phyloP scores from a whole-genome alignment of 176 grass and related monocot genomes.

The Aegilops sharonensis region DNA sequence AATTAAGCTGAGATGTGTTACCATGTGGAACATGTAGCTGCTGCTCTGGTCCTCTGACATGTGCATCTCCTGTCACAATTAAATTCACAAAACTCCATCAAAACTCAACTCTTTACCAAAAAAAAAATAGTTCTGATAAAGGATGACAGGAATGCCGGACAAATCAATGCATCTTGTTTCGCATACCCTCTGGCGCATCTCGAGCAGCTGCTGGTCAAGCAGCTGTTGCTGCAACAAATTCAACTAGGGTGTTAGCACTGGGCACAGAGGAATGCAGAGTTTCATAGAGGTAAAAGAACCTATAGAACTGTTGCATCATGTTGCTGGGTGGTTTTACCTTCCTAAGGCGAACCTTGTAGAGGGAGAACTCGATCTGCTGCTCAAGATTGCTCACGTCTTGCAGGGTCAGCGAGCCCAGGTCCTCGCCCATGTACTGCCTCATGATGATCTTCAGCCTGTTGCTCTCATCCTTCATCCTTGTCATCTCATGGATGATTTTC shows the following conservation, averaged over 20 bases:
- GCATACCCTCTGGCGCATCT: conserved; percentile 54
- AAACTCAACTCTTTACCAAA: not conserved
- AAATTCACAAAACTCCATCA: not conserved
- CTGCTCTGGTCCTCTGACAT: conserved; percentile 39
- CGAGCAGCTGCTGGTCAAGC: conserved; percentile 51
- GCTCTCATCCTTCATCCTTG: conserved; percentile 68
- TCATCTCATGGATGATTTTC: conserved; percentile 69
- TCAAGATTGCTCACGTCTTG: conserved; percentile 59
- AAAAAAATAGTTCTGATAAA: not conserved
- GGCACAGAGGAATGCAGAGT: not conserved
- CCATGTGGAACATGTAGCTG: conserved; percentile 52
- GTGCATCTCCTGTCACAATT: conserved; percentile 29
- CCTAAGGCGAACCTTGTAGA: conserved; percentile 53
- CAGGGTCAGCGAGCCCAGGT: conserved; percentile 37
- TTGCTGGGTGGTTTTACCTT: conserved; percentile 36
- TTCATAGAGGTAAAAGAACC: not conserved
- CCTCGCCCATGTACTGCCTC: conserved; percentile 49
- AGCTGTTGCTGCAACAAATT: conserved; percentile 46
- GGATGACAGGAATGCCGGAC: not conserved
- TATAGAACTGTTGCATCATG: not conserved
- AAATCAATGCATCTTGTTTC: not conserved
- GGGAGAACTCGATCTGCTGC: conserved; percentile 55
- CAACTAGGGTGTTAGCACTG: not conserved
- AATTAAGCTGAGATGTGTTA: not conserved
- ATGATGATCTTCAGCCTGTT: conserved; percentile 55